Percentiles rank a stretch among this genome's conserved stretches.
Evolutionary conservation across 441 rosid genomes (phyloP).

Genomic region (Metrosideros polymorpha): DNA sequence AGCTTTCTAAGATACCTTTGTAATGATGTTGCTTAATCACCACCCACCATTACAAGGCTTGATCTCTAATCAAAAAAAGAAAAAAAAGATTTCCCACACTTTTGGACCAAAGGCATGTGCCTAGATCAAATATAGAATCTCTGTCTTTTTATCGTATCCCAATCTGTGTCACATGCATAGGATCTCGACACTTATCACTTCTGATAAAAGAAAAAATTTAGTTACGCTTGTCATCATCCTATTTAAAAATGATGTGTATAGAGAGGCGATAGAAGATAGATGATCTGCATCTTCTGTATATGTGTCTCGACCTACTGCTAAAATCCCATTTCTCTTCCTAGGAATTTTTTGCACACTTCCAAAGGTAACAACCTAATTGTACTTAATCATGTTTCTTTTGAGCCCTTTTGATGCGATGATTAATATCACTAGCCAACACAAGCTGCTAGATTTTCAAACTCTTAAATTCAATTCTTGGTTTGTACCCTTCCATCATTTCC

Average conservation of each 20-base stretch:
- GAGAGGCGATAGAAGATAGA: not conserved
- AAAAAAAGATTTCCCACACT: not conserved
- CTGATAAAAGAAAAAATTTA: not conserved
- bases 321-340: not conserved
- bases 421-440: not conserved
- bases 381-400: not conserved
- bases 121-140: not conserved
- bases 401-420: not conserved
- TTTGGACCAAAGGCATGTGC: not conserved
- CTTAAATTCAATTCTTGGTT: not conserved
- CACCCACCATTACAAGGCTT: not conserved
- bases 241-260: not conserved
- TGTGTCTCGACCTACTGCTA: not conserved
- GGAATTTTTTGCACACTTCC: not conserved
- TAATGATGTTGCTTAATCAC: not conserved
- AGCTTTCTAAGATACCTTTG: not conserved
- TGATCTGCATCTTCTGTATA: not conserved
- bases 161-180: not conserved
- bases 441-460: not conserved
- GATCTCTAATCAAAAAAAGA: not conserved
- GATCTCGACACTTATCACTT: not conserved
- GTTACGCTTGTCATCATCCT: not conserved
- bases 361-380: not conserved
- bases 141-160: not conserved
- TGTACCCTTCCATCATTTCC: constrained; percentile 41